Evolutionary conservation across 805 yeast genomes (phyloP).

Genomic region (Kodamaea restingae): DNA sequence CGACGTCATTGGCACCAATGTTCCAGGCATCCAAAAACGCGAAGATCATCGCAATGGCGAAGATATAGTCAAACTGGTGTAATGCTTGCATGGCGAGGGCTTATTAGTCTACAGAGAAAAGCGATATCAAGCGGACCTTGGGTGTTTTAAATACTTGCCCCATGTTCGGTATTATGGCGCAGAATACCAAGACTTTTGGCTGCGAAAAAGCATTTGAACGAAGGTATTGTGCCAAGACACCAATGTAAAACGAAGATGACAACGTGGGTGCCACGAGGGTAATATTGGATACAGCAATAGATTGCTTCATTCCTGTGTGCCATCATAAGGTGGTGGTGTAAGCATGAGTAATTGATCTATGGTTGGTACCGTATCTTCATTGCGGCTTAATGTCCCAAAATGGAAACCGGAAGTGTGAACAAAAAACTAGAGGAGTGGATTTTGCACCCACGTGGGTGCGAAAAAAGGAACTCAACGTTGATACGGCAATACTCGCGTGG

Average conservation of each 20-base stretch:
- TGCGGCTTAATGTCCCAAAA: neutral
- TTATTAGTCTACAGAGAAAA: conserved; percentile 1
- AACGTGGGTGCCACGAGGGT: conserved; percentile 8
- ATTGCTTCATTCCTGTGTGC: no score
- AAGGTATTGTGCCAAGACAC: conserved; percentile 5
- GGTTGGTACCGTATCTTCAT: neutral
- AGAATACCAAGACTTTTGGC: conserved; percentile 11
- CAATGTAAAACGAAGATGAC: neutral
- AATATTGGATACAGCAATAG: no score
- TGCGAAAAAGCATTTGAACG: conserved; percentile 6
- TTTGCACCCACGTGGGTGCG: conserved; percentile 8
- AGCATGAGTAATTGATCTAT: no score
- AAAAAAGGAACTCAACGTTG: neutral
- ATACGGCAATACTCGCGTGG: no score
- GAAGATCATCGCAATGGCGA: conserved; percentile 65
- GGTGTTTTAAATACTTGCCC: conserved; percentile 3
- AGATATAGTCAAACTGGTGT: conserved; percentile 62
- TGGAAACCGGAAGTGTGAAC: conserved; percentile 1
- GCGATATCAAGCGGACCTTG: neutral
- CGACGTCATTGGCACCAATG: conserved; percentile 80
- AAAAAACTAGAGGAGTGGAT: neutral
- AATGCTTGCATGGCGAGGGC: conserved; percentile 29
- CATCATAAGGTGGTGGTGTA: no score
- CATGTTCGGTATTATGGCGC: neutral
- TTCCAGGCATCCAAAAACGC: conserved; percentile 78